These are phyloP conservation scores for Fusarium caatingaense DNA, from an alignment of 2,329 filamentous ascomycete species.

Conservation along the genomic window DNA sequence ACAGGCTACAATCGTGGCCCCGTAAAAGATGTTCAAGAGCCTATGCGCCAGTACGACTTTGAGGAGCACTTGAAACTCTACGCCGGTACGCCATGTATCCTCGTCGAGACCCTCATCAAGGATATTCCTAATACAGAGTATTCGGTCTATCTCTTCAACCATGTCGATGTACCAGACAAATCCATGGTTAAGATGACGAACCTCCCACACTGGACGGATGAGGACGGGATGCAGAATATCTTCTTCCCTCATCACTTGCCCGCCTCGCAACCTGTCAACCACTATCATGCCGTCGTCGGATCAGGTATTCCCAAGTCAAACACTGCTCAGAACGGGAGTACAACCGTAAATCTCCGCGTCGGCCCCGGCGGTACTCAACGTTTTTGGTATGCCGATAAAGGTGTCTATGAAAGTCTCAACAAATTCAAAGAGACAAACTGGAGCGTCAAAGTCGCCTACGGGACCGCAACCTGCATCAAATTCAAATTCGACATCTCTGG, in stretches of 20 bases:
- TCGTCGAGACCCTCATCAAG: conserved; percentile 21
- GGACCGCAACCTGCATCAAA: conserved; percentile 22
- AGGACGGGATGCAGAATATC: conserved; percentile 10
- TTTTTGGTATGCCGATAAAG: conserved; percentile 1
- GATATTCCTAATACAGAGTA: conserved; percentile 24
- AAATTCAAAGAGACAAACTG: conserved; percentile 6
- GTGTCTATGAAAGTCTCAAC: conserved; percentile 4
- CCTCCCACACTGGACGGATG: conserved; percentile 12
- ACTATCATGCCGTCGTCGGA: conserved; percentile 23
- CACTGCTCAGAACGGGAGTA: background rate
- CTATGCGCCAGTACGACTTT: background rate
- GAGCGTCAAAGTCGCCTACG: conserved; percentile 10
- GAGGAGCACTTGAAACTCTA: background rate
- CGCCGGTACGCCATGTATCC: background rate
- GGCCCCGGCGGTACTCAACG: conserved; percentile 16
- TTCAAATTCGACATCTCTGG: conserved; percentile 14
- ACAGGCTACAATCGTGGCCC: background rate
- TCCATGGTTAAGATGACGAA: background rate
- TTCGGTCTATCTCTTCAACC: conserved; percentile 19
- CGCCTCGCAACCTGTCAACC: background rate
- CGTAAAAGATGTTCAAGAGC: background rate
- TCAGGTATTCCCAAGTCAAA: background rate
- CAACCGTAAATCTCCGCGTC: conserved; percentile 13
- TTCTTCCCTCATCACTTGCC: conserved; percentile 14
- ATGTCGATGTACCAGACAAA: conserved; percentile 5